Evolutionary conservation across 345 rosid genomes (phyloP), one percentile per base, ranked within the genome.

Genomic region (Gossypium stocksii): DNA sequence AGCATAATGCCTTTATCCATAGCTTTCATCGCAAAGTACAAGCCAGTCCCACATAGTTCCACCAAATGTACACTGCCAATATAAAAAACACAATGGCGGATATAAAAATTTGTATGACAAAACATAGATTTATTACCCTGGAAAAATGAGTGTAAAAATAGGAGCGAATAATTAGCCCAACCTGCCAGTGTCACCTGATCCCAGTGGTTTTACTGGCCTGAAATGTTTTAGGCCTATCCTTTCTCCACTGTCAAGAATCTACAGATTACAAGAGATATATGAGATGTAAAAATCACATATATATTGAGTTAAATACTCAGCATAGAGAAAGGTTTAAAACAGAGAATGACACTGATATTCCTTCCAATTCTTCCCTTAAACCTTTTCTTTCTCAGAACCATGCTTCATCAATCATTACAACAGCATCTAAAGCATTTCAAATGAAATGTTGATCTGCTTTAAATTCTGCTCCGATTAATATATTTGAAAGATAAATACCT

Each of bases 111-210:
- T 45, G 2, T 59, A 27, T 29, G 20, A 16, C 5, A 59, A 29
- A 54, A 46, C 46, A 45, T 45, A 66, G n/a, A 58, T 7, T 17
- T 3, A 25, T 45, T 11, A 62, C 11, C 23, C 57, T 48, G 4
- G n/a, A 49, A 14, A 23, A 67, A 6, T 67, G 22, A 25, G 58
- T 14, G 66, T 23, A 54, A 20, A 56, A 38, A 49, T 11, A 38
- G 20, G 22, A 51, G 25, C 48, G 15, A 61, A 19, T 22, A 61
- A 76, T 41, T 27, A 29, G 51, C 74, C 74, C 70, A 51, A 94
- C 97, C 98, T 90, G 83, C 98, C 98, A n/a, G 97, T 92, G 82
- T 94, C 98, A 76, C 98, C 98, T 3, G 97, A 91, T 71, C 97
- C 98, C 83, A 94, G 79, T 49, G 97, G 95, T 78, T 92, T 94